phyloP scores from a whole-genome alignment of 352 stramenopile genomes.

The Plasmopara muralis region DNA sequence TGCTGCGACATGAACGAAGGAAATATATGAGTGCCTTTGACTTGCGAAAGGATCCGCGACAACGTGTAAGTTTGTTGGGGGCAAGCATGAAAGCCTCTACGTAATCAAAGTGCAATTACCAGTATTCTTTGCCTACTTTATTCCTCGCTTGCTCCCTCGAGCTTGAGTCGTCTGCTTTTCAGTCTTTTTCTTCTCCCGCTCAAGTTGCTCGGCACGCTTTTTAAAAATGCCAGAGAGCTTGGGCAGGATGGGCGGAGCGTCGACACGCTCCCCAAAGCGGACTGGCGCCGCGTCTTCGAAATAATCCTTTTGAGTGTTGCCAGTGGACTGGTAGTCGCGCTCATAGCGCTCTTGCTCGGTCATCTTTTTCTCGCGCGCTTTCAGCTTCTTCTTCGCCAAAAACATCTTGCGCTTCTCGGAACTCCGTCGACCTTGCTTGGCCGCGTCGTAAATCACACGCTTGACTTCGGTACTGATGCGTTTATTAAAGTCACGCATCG shows the following conservation, averaged over 20 bases:
- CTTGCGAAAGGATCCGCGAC: conserved; percentile 53
- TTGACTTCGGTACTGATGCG: conserved; percentile 79
- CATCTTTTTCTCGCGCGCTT: conserved; percentile 64
- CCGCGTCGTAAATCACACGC: conserved; percentile 78
- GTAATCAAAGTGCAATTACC: neutral
- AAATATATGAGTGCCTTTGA: conserved; percentile 82
- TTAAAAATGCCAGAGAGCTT: conserved; percentile 79
- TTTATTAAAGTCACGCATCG: conserved; percentile 81
- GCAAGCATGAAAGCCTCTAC: conserved; percentile 2
- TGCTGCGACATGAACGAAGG: conserved; percentile 53
- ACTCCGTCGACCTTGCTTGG: conserved; percentile 64
- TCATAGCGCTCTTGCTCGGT: conserved; percentile 78
- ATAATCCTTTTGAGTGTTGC: conserved; percentile 60
- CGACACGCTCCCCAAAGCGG: conserved; percentile 68
- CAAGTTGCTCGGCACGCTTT: conserved; percentile 55
- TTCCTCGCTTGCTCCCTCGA: conserved; percentile 18
- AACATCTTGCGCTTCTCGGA: conserved; percentile 76
- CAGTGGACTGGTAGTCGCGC: conserved; percentile 63
- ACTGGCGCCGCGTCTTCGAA: conserved; percentile 60
- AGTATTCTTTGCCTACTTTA: conserved; percentile 3
- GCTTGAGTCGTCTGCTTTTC: conserved; percentile 22
- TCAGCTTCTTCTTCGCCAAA: conserved; percentile 73
- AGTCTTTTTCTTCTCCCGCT: conserved; percentile 34
- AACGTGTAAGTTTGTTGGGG: conserved; percentile 45
- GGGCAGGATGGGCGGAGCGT: conserved; percentile 74